Base-by-base conservation (phyloP, 106 monocot genomes). In the Cymbidium sinense region DNA sequence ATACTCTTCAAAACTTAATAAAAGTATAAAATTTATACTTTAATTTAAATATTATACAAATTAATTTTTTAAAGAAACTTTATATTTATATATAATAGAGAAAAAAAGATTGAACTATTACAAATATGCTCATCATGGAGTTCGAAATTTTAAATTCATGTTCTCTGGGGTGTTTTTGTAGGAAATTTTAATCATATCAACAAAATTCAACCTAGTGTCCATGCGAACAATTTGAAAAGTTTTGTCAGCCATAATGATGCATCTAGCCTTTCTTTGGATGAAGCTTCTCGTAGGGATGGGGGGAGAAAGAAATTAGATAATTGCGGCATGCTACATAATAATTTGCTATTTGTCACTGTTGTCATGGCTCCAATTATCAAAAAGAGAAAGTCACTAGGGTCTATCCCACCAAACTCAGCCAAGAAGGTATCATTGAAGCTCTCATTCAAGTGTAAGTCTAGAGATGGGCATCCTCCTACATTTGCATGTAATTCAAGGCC, bases 251-350 rank as follows among this genome's bases (percentile, higher is more conserved):
- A 80, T 76, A 83, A 79, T 55, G 85, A 83, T 67, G 54, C 78
- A 21, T 84, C 86, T 12, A 75, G 64, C 52, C 43, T 61, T 73
- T 70, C 76, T 65, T 58, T 54, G 34, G 86, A 80, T 77, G 89
- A 87, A 74, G 69, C 50, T 84, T 47, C 43, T 27, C 36, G 70
- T 29, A 72, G 43, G 70, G 71, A 79, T n/a, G n/a, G n/a, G 15
- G 80, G 54, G 1, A 85, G 65, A 76, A 83, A 85, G 39, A 64
- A 88, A 33, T 50, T 96, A 77, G 86, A 91, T 17, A 72, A 84
- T 80, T 96, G 93, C 84, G 93, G 93, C 34, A 82, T 96, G 47
- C 70, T 96, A 31, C 91, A 91, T 39, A 85, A 85, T 70, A 96
- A 96, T 44, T 96, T 93, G 73, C 84, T 96, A 77, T 93, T 89